A percentile compares a stretch with the other conserved stretches of the same genome.
These are phyloP conservation scores for Coprinopsis marcescibilis DNA, from an alignment of 768 basidiomycete species.

Conservation along the genomic window DNA sequence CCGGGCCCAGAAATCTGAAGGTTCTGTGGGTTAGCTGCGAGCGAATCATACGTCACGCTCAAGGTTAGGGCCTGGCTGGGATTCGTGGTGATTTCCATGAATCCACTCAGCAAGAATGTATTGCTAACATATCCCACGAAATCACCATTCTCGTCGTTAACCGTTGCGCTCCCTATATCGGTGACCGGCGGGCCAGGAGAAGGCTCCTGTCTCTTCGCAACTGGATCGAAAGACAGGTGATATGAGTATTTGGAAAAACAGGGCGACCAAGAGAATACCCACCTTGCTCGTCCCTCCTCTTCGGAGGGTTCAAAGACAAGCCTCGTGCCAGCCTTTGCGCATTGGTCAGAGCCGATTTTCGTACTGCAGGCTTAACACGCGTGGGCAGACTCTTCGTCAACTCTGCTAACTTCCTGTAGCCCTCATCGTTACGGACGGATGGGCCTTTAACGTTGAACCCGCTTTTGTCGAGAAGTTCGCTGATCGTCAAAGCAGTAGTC, in stretches of 20 bases:
- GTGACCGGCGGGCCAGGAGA: background rate
- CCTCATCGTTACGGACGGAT: background rate
- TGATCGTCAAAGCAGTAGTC: background rate
- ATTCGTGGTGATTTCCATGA: background rate
- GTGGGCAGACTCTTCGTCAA: constrained; percentile 5
- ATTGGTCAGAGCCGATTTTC: background rate
- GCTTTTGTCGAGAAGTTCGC: background rate
- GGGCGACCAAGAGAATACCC: too few species aligned
- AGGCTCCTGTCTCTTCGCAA: background rate
- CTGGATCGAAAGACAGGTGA: background rate
- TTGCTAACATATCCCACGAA: background rate
- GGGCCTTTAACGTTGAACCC: background rate
- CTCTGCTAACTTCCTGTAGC: background rate
- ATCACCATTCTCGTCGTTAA: constrained; percentile 1
- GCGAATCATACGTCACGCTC: background rate
- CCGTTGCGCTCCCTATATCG: background rate
- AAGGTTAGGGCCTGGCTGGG: background rate
- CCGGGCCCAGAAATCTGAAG: background rate
- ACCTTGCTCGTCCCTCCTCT: background rate
- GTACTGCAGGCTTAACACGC: background rate
- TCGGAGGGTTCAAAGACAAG: constrained; percentile 1
- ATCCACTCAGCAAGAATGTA: background rate
- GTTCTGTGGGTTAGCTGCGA: background rate
- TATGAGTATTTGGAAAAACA: background rate
- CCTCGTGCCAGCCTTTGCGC: background rate